Conservation (phyloP, 768 basidiomycete species). For the Suillus decipiens region DNA sequence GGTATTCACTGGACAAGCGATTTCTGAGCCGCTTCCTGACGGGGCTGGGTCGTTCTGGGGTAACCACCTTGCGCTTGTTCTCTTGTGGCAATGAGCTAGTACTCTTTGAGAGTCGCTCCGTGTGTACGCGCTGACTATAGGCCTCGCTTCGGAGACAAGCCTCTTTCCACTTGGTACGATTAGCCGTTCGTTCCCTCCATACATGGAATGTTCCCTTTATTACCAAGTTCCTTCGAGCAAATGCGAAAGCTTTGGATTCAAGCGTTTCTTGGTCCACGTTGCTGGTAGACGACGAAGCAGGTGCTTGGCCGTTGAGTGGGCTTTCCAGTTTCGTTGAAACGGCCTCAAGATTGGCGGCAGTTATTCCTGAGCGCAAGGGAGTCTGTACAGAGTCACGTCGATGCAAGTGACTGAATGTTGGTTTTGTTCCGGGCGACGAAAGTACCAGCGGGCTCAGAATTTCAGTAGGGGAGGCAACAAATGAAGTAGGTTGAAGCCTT, state of each 20-base stretch:
- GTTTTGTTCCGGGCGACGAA: constrained; percentile 25
- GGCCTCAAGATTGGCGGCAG: constrained; percentile 15
- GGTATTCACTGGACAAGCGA: constrained; percentile 45
- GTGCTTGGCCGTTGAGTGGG: constrained; percentile 12
- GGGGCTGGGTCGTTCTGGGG: constrained; percentile 22
- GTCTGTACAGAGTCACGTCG: constrained; percentile 29
- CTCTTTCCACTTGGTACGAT: constrained; percentile 57
- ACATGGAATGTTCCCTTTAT: constrained; percentile 44
- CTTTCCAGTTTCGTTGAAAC: constrained; percentile 8
- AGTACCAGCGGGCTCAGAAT: constrained; percentile 33
- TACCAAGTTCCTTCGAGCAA: constrained; percentile 40
- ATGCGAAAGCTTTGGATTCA: constrained; percentile 43
- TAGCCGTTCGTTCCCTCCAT: constrained; percentile 50
- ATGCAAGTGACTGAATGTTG: constrained; percentile 12
- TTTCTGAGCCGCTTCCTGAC: constrained; percentile 34
- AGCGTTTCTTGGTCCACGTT: constrained; percentile 26
- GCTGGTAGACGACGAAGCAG: not conserved
- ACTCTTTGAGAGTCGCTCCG: constrained; percentile 34
- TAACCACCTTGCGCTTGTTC: constrained; percentile 30
- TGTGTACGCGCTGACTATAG: constrained; percentile 55
- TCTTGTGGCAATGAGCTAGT: constrained; percentile 8
- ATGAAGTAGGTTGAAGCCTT: constrained; percentile 26
- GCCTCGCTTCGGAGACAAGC: constrained; percentile 61
- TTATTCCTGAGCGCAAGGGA: constrained; percentile 24
- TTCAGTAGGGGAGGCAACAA: constrained; percentile 28